Base-by-base conservation (phyloP, 2,329 filamentous ascomycete species). In the Fusarium odoratissimum region DNA sequence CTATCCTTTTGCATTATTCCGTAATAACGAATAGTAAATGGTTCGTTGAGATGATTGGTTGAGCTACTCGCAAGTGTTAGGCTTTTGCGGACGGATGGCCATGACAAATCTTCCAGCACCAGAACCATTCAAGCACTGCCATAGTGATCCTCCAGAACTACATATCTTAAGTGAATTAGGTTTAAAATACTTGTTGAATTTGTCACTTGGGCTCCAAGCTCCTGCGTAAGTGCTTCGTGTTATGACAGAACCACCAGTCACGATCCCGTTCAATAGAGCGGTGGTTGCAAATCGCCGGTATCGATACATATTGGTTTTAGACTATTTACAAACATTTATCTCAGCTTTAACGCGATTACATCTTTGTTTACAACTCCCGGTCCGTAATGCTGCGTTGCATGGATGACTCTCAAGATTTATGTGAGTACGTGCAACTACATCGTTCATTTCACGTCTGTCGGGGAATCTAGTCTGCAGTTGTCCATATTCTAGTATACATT, bases 381-480 rank as follows among this genome's bases (percentile, higher is more conserved):
- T 11, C 19, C 19, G 8, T 45, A 8, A 10, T 30, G 25, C 6
- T 46, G 12, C 3, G 10, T 30, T 30, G 3, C 5, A 8, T 30
- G 8, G 44, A 21, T 16, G 13, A 21, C 28, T 3, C 0, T 25
- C 13, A 13, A 2, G 25, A n/a, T 8, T 30, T 14, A 48, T 8
- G 5, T 16, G 8, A 5, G 3, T 16, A 16, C 9, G 8, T 19
- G 30, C n/a, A 16, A 30, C 28, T 48, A 4, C 1, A 10, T 16
- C 28, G 4, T 9, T 16, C 12, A 28, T 7, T 48, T 10, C 7
- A 31, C 4, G 10, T 28, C 13, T 30, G 4, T 45, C 23, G 8
- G 0, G 11, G 12, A 19, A 19, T 28, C 1, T 45, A n/a, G 1
- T 12, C 13, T 31, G 0, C 1, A 31, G 1, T n/a, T 6, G 7